Conservation (phyloP, 2,329 filamentous ascomycete species). For the Neofusicoccum sp. region DNA sequence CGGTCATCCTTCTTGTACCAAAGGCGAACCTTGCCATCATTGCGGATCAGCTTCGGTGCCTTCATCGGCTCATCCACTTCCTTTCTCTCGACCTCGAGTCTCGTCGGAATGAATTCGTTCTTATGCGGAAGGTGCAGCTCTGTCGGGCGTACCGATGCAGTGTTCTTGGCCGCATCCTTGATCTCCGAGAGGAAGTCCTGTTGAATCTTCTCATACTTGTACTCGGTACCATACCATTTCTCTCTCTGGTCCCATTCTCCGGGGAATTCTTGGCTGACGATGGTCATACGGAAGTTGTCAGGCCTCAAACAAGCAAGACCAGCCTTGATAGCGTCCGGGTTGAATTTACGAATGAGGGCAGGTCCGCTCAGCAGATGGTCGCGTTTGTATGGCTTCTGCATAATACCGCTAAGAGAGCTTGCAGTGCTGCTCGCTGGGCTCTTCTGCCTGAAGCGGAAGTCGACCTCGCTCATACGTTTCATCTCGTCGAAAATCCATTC, state of each 20-base stretch:
- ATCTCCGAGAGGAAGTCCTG: conserved; percentile 71
- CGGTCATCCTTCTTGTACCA: conserved; percentile 99
- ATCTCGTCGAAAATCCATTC: conserved; percentile 95
- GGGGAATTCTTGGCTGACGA: conserved; percentile 80
- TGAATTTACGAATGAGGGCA: conserved; percentile 74
- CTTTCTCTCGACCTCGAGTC: conserved; percentile 92
- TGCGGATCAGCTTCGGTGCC: conserved; percentile 77
- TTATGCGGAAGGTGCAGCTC: conserved; percentile 83
- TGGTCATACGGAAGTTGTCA: conserved; percentile 83
- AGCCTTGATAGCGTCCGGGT: conserved; percentile 71
- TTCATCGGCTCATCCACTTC: conserved; percentile 73
- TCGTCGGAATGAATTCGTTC: conserved; percentile 94
- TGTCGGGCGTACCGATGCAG: conserved; percentile 58
- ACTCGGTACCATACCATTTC: conserved; percentile 97
- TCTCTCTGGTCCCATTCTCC: conserved; percentile 85
- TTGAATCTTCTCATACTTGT: conserved; percentile 78
- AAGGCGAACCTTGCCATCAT: conserved; percentile 74
- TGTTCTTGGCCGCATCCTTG: conserved; percentile 59
- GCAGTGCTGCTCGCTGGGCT: conserved; percentile 85
- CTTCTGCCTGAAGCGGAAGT: conserved; percentile 95
- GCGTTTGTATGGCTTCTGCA: conserved; percentile 86
- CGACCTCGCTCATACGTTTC: conserved; percentile 83
- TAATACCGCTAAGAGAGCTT: conserved; percentile 76
- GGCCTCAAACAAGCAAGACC: conserved; percentile 73
- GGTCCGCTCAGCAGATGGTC: conserved; percentile 85